Evolutionary conservation across 768 basidiomycete genomes (phyloP).

Genomic region (Leccinum pellstonianum): DNA sequence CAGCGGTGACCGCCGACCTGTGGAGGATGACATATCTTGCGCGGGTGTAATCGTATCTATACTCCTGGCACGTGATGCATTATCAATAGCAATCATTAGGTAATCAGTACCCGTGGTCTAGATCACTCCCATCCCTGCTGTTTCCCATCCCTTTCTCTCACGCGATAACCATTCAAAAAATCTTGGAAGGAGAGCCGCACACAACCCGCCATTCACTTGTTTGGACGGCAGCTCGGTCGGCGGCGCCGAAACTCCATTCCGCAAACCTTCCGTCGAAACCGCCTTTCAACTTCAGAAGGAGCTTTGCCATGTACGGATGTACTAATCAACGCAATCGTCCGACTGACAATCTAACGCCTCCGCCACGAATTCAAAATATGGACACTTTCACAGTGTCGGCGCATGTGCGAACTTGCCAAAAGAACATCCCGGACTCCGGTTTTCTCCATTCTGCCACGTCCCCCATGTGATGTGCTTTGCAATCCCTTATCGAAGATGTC

Average conservation of each 20-base stretch:
- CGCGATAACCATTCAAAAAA: conserved; percentile 37
- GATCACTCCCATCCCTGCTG: conserved; percentile 1
- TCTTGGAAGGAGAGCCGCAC: conserved; percentile 71
- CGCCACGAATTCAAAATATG: conserved; percentile 8
- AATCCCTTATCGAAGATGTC: conserved; percentile 72
- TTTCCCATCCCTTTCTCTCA: conserved; percentile 17
- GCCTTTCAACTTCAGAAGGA: conserved; percentile 39
- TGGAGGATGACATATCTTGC: neutral
- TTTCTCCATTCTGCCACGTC: conserved; percentile 67
- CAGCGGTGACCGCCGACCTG: neutral
- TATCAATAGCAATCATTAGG: neutral
- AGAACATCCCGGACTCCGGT: conserved; percentile 81
- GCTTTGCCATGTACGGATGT: conserved; percentile 51
- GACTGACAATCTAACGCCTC: neutral
- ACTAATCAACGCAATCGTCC: conserved; percentile 1
- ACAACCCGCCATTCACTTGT: conserved; percentile 59
- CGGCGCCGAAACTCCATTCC: conserved; percentile 72
- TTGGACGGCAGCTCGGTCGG: conserved; percentile 70
- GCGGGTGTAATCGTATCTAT: neutral
- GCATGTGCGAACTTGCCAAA: conserved; percentile 51
- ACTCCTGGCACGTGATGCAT: neutral
- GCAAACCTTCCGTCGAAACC: conserved; percentile 61
- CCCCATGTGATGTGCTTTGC: conserved; percentile 54
- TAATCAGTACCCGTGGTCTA: neutral
- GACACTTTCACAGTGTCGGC: neutral